Evolutionary conservation across 768 basidiomycete genomes (phyloP).

Genomic region (Tephrocybe sp.): DNA sequence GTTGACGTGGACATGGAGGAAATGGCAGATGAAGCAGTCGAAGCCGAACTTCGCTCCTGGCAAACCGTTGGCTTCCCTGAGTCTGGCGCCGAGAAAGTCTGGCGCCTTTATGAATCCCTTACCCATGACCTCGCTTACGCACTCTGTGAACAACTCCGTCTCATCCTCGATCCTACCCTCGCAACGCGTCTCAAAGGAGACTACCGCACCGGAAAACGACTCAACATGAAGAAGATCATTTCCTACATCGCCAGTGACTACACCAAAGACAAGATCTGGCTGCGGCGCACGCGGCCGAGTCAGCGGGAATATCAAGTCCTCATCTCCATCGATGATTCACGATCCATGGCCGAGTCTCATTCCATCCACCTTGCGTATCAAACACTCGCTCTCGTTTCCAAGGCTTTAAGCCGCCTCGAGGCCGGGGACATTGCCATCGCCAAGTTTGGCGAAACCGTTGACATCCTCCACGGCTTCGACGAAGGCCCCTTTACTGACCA

Average conservation of each 20-base stretch:
- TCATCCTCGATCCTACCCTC: constrained; percentile 93
- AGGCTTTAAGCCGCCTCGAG: constrained; percentile 88
- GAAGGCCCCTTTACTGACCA: constrained; percentile 79
- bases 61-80: constrained; percentile 57
- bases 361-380: constrained; percentile 93
- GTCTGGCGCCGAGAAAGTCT: constrained; percentile 69
- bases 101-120: constrained; percentile 88
- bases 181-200: constrained; percentile 95
- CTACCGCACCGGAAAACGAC: constrained; percentile 94
- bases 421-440: constrained; percentile 94
- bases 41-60: constrained; percentile 62
- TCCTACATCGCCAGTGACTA: constrained; percentile 98
- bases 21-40: constrained; percentile 29
- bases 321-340: constrained; percentile 92
- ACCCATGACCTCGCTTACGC: constrained; percentile 90
- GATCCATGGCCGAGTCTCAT: constrained; percentile 93
- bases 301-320: constrained; percentile 95
- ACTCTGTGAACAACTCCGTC: constrained; percentile 94
- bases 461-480: constrained; percentile 86
- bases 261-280: constrained; percentile 99
- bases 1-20: constrained; percentile 36
- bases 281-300: constrained; percentile 90
- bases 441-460: constrained; percentile 85
- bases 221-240: constrained; percentile 99
- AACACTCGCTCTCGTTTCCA: constrained; percentile 88